Evolutionary conservation across 1,284 basidiomycete genomes (phyloP), one percentile per base, ranked within the genome.

Genomic region (Meira miltonrushii): DNA sequence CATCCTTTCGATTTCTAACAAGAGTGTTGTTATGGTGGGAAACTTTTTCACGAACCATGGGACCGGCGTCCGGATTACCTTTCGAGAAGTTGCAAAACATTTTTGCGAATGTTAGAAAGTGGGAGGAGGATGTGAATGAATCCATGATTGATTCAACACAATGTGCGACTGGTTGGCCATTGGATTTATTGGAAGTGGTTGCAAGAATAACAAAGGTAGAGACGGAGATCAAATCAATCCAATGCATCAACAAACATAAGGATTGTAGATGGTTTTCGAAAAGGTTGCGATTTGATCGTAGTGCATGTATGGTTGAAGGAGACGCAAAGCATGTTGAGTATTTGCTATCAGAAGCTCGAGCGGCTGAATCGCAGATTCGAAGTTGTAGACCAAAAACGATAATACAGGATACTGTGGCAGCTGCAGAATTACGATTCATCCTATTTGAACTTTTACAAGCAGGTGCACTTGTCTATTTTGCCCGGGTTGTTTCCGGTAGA

Each of bases 111-210:
- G 47, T 50, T 3, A 2, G 47, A 25, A 15, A 3, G 15, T 50
- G 47, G 47, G 47, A 50, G 13, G 15, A 17, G 13, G 15, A 25
- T 13, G 47, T 15, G 2, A 12, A 25, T 4, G 47, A 50, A 37
- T n/a, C 15, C 2, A 13, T 25, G 15, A 25, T 50, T 37, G 15
- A n/a, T n/a, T 17, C n/a, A n/a, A 50, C 47, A 6, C 47, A 50
- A 37, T n/a, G 47, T 15, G n/a, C 13, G 47, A 25, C n/a, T 25
- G 47, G 47, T 25, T 50, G 47, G 47, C 47, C 47, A 15, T 25
- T 50, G 10, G 47, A 50, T 21, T 21, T 50, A 6, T 37, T 50
- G 21, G 47, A 50, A 25, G 47, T 21, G 5, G 47, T 50, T 15
- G 21, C 47, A 17, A 2, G 47, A 50, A 50, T 44, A 3, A 33